Evolutionary conservation across 2,329 filamentous ascomycete species (phyloP).

Genomic region (Colletotrichum abscissum): DNA sequence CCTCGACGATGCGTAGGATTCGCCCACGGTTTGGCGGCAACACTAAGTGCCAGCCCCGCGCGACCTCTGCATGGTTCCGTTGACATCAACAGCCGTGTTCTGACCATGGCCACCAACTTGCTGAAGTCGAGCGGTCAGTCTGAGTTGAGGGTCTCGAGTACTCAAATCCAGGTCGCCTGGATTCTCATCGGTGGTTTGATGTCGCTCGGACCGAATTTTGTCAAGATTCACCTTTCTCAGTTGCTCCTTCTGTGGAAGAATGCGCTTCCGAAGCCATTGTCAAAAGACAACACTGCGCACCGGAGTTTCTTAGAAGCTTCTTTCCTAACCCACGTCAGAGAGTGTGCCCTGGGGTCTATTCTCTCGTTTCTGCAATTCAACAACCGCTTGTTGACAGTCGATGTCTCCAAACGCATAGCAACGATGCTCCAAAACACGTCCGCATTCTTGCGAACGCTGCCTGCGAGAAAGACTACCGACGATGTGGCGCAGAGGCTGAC

Average conservation of each 20-base stretch:
- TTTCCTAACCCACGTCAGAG: conserved; percentile 92
- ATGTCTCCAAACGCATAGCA: conserved; percentile 92
- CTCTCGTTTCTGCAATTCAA: conserved; percentile 95
- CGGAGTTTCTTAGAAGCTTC: conserved; percentile 89
- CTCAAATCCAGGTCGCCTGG: conserved; percentile 98
- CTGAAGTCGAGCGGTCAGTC: conserved; percentile 93
- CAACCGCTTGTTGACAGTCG: conserved; percentile 87
- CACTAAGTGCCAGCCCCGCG: conserved; percentile 87
- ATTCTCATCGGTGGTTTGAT: conserved; percentile 96
- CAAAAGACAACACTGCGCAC: conserved; percentile 88
- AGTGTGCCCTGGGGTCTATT: conserved; percentile 92
- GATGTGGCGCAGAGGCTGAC: conserved; percentile 87
- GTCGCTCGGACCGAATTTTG: conserved; percentile 96
- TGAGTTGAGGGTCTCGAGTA: conserved; percentile 89
- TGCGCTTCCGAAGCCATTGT: conserved; percentile 91
- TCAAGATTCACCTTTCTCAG: conserved; percentile 97
- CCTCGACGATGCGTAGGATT: conserved; percentile 89
- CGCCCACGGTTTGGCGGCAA: conserved; percentile 89
- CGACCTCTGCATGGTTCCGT: conserved; percentile 95
- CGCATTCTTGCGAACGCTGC: conserved; percentile 86
- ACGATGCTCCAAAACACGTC: conserved; percentile 96
- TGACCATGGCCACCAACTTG: conserved; percentile 90
- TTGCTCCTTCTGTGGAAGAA: conserved; percentile 97
- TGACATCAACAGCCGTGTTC: conserved; percentile 91
- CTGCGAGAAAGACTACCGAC: conserved; percentile 84